A percentile compares a stretch with the other conserved stretches of the same genome.
phyloP scores from a whole-genome alignment of 2,329 filamentous ascomycete species.

The Penicillium sp. region DNA sequence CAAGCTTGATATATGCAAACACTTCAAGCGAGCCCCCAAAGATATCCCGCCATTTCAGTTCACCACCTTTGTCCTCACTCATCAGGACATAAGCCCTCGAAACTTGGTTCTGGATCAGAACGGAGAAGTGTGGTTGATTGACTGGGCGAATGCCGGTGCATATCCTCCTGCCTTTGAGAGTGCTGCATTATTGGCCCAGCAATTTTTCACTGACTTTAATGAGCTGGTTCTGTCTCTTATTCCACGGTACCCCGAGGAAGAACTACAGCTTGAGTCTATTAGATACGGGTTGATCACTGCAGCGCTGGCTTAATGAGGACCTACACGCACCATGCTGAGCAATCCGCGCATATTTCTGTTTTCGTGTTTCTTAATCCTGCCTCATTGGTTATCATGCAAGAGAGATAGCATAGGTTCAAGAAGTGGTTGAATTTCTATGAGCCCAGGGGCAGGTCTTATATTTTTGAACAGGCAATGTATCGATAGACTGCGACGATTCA shows the following conservation, averaged over 20 bases:
- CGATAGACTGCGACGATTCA: too few species aligned
- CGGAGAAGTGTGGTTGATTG: background rate
- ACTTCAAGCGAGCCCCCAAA: conserved; percentile 7
- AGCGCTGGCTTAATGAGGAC: conserved; percentile 11
- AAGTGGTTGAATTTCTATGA: too few species aligned
- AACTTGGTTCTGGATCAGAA: conserved; percentile 16
- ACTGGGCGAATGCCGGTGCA: conserved; percentile 18
- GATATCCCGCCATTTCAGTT: conserved; percentile 15
- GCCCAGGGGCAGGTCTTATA: too few species aligned
- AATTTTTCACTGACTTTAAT: conserved; percentile 19
- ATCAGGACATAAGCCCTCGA: conserved; percentile 19
- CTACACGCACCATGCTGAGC: too few species aligned
- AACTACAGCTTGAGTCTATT: conserved; percentile 19
- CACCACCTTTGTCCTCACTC: conserved; percentile 16
- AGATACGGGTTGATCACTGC: conserved; percentile 18
- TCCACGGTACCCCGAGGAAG: conserved; percentile 16
- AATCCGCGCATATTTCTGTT: too few species aligned
- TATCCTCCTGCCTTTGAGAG: conserved; percentile 23
- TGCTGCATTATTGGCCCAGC: conserved; percentile 13
- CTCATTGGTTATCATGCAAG: too few species aligned
- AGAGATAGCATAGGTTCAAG: too few species aligned
- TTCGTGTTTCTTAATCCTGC: too few species aligned
- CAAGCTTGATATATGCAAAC: conserved; percentile 23
- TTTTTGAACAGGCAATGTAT: too few species aligned
- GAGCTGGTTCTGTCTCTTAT: conserved; percentile 16